Evolutionary conservation across 495 filamentous ascomycete species (phyloP).

Genomic region (Penicillium malachiteum): DNA sequence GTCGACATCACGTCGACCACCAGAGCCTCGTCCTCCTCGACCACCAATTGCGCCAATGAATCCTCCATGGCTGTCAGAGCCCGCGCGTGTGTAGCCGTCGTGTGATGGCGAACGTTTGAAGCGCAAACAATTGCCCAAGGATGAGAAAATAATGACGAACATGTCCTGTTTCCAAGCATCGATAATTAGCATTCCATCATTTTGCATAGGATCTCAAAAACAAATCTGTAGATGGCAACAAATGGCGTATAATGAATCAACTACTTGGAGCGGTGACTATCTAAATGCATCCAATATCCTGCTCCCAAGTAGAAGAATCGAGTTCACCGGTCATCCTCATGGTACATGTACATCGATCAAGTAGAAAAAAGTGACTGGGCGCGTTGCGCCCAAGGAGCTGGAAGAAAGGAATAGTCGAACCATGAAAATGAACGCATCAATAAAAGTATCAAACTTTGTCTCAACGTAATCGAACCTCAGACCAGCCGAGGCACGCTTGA

Average conservation of each 20-base stretch:
- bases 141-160: conserved; percentile 75
- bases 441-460: not conserved
- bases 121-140: conserved; percentile 66
- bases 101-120: conserved; percentile 31
- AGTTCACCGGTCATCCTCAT: not conserved
- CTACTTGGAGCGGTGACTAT: conserved; percentile 12
- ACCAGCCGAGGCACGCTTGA: conserved; percentile 34
- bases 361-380: not conserved
- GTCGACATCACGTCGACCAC: conserved; percentile 56
- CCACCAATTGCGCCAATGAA: conserved; percentile 40
- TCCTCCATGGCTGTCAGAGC: conserved; percentile 23
- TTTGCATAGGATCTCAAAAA: not conserved
- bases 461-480: conserved; percentile 19
- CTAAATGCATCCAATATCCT: not conserved
- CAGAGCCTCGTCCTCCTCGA: conserved; percentile 37
- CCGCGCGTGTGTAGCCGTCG: conserved; percentile 59
- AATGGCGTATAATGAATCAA: not conserved
- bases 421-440: not conserved
- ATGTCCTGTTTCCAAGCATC: conserved; percentile 61
- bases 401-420: conserved; percentile 4
- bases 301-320: conserved; percentile 4
- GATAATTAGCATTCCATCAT: conserved; percentile 10
- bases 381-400: not conserved
- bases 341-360: not conserved
- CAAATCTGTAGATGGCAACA: conserved; percentile 1